phyloP scores from a whole-genome alignment of 768 basidiomycete species.

The Hygrocybe coccinea region DNA sequence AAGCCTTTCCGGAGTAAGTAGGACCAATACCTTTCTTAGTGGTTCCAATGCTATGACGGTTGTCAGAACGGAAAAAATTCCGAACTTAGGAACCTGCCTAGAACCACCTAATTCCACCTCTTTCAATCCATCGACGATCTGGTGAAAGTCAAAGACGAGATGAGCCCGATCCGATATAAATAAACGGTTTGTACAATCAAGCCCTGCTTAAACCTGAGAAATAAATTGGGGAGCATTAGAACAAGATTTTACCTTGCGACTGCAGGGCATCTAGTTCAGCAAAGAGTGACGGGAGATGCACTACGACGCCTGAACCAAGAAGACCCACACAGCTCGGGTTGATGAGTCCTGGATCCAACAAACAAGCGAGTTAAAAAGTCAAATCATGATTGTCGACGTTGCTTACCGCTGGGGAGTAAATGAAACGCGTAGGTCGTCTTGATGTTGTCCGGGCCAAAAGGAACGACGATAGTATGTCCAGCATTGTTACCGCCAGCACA shows the following conservation, averaged over 20 bases:
- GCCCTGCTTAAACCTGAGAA: slow-evolving; percentile 44
- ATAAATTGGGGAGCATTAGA: neutral
- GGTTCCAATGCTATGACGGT: slow-evolving; percentile 74
- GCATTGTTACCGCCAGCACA: slow-evolving; percentile 99
- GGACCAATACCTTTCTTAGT: slow-evolving; percentile 99
- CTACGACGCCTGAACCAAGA: slow-evolving; percentile 93
- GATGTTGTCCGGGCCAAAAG: slow-evolving; percentile 58
- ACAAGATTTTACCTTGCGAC: slow-evolving; percentile 61
- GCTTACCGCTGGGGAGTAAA: slow-evolving; percentile 83
- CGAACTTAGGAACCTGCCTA: slow-evolving; percentile 40
- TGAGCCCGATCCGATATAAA: slow-evolving; percentile 96
- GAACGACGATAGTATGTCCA: slow-evolving; percentile 94
- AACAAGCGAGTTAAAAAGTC: neutral
- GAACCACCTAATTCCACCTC: slow-evolving; percentile 94
- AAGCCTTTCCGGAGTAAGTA: slow-evolving; percentile 96
- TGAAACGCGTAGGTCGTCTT: slow-evolving; percentile 93
- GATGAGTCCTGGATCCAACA: slow-evolving; percentile 58
- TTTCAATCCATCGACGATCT: slow-evolving; percentile 98
- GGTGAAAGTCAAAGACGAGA: slow-evolving; percentile 98
- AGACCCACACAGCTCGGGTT: slow-evolving; percentile 81
- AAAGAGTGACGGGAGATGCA: slow-evolving; percentile 95
- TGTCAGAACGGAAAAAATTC: neutral
- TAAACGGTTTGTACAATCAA: slow-evolving; percentile 77
- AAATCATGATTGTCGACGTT: slow-evolving; percentile 7
- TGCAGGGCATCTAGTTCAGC: slow-evolving; percentile 83